Evolutionary conservation across 208 protist species (phyloP), one percentile per base, ranked within the genome.

Genomic region (Jaenimonas drosophilae): DNA sequence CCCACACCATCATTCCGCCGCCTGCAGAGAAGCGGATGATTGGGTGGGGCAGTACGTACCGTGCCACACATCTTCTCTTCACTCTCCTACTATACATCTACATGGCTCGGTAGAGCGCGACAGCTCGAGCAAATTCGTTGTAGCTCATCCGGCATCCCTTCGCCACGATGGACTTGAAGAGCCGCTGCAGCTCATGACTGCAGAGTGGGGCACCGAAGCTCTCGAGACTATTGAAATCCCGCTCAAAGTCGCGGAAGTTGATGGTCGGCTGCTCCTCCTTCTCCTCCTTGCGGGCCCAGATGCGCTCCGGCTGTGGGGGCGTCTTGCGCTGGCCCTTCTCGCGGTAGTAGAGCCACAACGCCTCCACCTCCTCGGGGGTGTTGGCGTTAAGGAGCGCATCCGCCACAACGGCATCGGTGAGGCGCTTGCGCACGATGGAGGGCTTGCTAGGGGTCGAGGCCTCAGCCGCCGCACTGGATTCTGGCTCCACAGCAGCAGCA

Each of bases 301-400:
- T 7, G 37, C 23, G 37, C n/a, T 6, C 9, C 16, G 16, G 37
- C 37, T 42, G 16, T 7, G 6, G n/a, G 16, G 14, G 14, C 14
- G 14, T 20, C n/a, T 11, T 11, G 37, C 37, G 23, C 37, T 11
- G 9, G 7, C 16, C 14, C 37, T 42, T 42, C 16, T 42, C 42
- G 7, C 49, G 57, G 56, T 88, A 88, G 47, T 83, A 64, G 20
- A 48, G 30, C 74, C 78, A 88, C 28, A 88, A 42, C n/a, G 37
- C 57, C 30, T 54, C 33, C 36, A 68, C 61, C 24, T 76, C 70
- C 0, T 57, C 52, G 21, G 59, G 46, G 0, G 49, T 63, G 26
- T 51, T 48, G 0, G 54, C 67, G 44, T 71, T 34, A 27, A 81
- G 42, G 33, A 88, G 27, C 21, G 67, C 55, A 42, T 76, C 62